Conservation (phyloP, 495 filamentous ascomycete genomes). For the Usnea hakonensis region DNA sequence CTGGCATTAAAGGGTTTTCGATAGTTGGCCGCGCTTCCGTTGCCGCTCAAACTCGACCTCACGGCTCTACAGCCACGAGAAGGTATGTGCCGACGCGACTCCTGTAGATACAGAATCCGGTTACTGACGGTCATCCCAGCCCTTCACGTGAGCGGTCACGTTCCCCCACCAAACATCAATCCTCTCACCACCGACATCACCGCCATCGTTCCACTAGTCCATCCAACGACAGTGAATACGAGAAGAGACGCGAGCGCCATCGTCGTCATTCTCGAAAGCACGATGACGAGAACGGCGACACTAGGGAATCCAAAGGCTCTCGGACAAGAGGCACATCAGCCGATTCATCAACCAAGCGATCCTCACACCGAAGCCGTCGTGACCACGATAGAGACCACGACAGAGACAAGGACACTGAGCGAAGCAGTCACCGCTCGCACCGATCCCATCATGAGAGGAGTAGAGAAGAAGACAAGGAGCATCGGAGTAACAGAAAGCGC, state of each 20-base stretch:
- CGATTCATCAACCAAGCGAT: constrained; percentile 40
- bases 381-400: constrained; percentile 43
- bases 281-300: constrained; percentile 42
- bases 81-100: constrained; percentile 32
- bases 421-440: constrained; percentile 36
- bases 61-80: constrained; percentile 19
- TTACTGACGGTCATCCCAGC: constrained; percentile 19
- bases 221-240: constrained; percentile 42
- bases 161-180: constrained; percentile 40
- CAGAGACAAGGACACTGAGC: constrained; percentile 28
- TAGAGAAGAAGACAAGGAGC: constrained; percentile 39
- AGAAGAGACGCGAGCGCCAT: constrained; percentile 39
- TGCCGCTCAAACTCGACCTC: constrained; percentile 26
- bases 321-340: constrained; percentile 34
- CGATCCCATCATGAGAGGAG: constrained; percentile 45
- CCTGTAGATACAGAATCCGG: neutral
- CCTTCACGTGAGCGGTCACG: constrained; percentile 33
- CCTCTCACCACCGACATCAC: constrained; percentile 45
- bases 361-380: constrained; percentile 44
- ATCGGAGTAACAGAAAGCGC: constrained; percentile 20
- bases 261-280: constrained; percentile 38
- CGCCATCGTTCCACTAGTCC: constrained; percentile 50
- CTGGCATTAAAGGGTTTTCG: constrained; percentile 30
- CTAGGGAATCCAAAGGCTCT: constrained; percentile 31
- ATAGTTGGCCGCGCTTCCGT: constrained; percentile 27